Conservation (phyloP, 768 basidiomycete genomes). For the Russula olivacea region DNA sequence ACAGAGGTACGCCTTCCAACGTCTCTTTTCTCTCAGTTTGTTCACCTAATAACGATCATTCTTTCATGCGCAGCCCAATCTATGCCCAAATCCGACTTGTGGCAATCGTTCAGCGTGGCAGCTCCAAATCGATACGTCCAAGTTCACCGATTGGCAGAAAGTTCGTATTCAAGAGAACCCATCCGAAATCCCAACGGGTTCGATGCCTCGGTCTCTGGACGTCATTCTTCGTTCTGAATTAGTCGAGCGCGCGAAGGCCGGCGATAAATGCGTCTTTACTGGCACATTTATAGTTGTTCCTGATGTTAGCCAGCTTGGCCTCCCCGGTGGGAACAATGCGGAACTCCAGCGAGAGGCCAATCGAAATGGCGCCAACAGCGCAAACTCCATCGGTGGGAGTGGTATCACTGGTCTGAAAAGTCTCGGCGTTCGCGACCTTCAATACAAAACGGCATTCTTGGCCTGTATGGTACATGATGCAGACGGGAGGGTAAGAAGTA, state of each 20-base stretch:
- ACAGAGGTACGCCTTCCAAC: constrained; percentile 62
- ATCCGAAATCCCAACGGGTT: constrained; percentile 96
- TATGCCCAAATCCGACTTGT: constrained; percentile 94
- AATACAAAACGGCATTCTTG: constrained; percentile 98
- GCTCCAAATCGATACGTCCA: constrained; percentile 90
- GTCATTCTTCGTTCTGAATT: constrained; percentile 93
- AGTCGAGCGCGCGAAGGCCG: constrained; percentile 98
- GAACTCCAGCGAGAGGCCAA: constrained; percentile 85
- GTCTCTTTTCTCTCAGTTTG: neutral
- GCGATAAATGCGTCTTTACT: constrained; percentile 97
- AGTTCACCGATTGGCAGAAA: constrained; percentile 99
- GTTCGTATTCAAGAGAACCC: constrained; percentile 98
- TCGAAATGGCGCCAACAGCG: constrained; percentile 51
- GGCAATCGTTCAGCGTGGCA: constrained; percentile 89
- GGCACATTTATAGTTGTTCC: constrained; percentile 98
- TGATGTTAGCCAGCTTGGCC: constrained; percentile 91
- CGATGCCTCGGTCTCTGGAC: constrained; percentile 95
- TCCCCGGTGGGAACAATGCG: constrained; percentile 90
- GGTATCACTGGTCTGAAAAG: constrained; percentile 95
- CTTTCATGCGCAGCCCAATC: constrained; percentile 58
- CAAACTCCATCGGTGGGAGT: constrained; percentile 59
- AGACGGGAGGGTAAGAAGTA: constrained; percentile 69
- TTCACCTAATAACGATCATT: neutral
- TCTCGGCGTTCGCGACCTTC: constrained; percentile 89
- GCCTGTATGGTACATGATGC: constrained; percentile 96